Conservation (phyloP, 164 flowering plant genomes). For the Umbellularia californica region DNA sequence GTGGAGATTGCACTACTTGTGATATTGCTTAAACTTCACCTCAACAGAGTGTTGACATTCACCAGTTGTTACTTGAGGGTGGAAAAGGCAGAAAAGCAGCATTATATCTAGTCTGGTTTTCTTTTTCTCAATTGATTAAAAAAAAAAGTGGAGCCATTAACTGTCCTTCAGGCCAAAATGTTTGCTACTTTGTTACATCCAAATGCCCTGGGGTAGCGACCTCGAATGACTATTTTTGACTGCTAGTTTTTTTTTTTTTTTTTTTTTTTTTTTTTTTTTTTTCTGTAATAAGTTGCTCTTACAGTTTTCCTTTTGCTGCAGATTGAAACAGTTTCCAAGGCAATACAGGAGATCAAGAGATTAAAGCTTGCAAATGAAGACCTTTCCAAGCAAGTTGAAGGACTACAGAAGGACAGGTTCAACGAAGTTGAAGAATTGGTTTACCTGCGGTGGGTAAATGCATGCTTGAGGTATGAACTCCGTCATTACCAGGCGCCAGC, state of each 20-base stretch:
- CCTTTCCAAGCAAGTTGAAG: conserved; percentile 91
- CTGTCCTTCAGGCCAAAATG: too few species aligned
- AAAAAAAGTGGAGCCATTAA: too few species aligned
- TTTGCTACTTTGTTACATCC: too few species aligned
- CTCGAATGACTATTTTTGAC: background rate
- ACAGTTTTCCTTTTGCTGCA: conserved; percentile 25
- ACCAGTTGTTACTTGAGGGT: too few species aligned
- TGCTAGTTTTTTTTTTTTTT: background rate
- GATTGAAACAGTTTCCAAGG: conserved; percentile 80
- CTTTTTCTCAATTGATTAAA: too few species aligned
- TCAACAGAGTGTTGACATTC: too few species aligned
- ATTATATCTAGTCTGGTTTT: too few species aligned
- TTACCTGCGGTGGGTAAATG: conserved; percentile 99
- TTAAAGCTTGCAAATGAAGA: conserved; percentile 84
- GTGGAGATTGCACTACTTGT: too few species aligned
- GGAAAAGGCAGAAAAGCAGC: too few species aligned
- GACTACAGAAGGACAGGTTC: conserved; percentile 91
- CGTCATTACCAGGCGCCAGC: conserved; percentile 76
- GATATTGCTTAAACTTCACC: too few species aligned
- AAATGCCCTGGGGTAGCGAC: background rate
- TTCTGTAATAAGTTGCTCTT: background rate
- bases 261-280: too few species aligned
- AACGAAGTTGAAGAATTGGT: conserved; percentile 99
- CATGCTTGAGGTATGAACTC: conserved; percentile 90
- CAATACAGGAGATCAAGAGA: conserved; percentile 67